These are phyloP conservation scores for Sherardia arvensis DNA, from an alignment of 257 asterid species.

Conservation along the genomic window DNA sequence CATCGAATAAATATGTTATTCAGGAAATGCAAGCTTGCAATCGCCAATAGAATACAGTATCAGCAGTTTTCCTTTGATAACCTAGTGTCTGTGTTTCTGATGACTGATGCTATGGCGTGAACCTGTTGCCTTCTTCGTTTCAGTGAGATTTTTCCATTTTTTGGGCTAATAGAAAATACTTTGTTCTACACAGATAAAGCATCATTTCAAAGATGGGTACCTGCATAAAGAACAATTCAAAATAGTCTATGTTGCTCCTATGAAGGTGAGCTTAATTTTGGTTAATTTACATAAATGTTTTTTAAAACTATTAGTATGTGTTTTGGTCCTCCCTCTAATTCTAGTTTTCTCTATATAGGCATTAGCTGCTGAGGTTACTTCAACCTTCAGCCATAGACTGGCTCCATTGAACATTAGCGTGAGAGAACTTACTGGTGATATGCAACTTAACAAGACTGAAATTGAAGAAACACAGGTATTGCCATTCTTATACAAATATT, in stretches of 20 bases:
- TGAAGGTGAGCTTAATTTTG: constrained; percentile 57
- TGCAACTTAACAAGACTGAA: constrained; percentile 91
- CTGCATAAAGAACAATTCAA: constrained; percentile 94
- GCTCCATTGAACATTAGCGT: constrained; percentile 79
- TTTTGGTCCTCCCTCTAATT: background rate
- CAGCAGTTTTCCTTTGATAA: background rate
- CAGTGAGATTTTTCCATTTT: background rate
- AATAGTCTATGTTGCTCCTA: constrained; percentile 98
- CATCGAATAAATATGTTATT: background rate
- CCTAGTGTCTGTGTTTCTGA: background rate
- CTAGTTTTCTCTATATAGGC: constrained; percentile 40
- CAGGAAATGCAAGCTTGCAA: background rate
- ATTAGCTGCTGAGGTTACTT: constrained; percentile 95
- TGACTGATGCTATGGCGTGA: background rate
- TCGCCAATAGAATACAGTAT: background rate
- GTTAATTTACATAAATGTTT: background rate
- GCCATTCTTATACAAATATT: constrained; percentile 6
- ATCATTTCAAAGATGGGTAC: constrained; percentile 90
- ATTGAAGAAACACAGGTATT: constrained; percentile 92
- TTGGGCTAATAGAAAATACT: background rate
- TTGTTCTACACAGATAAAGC: constrained; percentile 49
- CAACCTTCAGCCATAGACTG: constrained; percentile 83
- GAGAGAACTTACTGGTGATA: constrained; percentile 97
- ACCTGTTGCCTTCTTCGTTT: background rate
- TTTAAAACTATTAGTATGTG: constrained; percentile 1